Evolutionary conservation across 345 rosid species (phyloP).

Genomic region (Bruguiera gymnorhiza): DNA sequence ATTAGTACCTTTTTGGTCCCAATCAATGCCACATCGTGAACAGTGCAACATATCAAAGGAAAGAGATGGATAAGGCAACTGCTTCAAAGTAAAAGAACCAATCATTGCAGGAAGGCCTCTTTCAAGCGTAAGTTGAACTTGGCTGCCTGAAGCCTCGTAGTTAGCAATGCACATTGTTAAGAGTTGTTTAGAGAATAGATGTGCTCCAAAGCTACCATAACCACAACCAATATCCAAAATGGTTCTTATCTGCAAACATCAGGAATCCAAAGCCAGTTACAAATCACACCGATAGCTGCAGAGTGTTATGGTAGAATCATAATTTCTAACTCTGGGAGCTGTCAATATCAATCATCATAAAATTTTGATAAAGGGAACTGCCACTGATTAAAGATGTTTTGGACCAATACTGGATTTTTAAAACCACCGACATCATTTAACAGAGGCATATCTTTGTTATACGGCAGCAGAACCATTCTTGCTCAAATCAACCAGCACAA

Average conservation of each 20-base stretch:
- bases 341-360: too few relatives aligned
- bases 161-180: slow-evolving; percentile 94
- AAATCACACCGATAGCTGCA: background rate
- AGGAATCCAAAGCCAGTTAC: background rate
- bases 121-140: slow-evolving; percentile 95
- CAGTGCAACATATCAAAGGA: slow-evolving; percentile 99
- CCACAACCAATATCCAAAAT: slow-evolving; percentile 98
- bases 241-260: slow-evolving; percentile 71
- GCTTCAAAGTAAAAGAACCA: slow-evolving; percentile 68
- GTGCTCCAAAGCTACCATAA: slow-evolving; percentile 99
- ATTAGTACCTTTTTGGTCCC: slow-evolving; percentile 89
- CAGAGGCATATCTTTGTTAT: too few relatives aligned
- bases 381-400: too few relatives aligned
- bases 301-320: background rate
- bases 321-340: background rate
- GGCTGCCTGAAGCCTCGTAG: slow-evolving; percentile 95
- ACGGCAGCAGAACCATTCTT: too few relatives aligned
- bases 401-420: too few relatives aligned
- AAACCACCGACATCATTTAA: too few relatives aligned
- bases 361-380: too few relatives aligned
- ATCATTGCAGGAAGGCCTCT: slow-evolving; percentile 99
- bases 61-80: slow-evolving; percentile 94
- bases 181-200: slow-evolving; percentile 70
- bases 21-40: slow-evolving; percentile 82
- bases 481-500: background rate